Evolutionary conservation across 2,329 filamentous ascomycete genomes (phyloP).

Genomic region (Nigrospora osmanthi): DNA sequence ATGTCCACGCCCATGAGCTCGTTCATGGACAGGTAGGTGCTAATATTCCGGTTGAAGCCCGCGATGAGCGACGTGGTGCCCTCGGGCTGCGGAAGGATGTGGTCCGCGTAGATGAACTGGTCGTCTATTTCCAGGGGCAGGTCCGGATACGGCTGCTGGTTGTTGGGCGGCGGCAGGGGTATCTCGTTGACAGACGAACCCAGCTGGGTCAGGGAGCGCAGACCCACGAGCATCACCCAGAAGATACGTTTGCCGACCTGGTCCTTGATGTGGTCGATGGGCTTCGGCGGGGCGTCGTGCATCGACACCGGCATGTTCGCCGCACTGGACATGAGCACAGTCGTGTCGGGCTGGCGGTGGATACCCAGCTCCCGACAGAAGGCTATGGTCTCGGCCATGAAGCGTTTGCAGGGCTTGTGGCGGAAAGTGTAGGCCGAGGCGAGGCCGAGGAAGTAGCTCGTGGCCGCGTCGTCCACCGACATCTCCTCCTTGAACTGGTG

Average conservation of each 20-base stretch:
- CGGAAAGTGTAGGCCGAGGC: conserved; percentile 61
- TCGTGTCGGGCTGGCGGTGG: conserved; percentile 42
- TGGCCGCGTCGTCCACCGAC: conserved; percentile 56
- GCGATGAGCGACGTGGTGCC: conserved; percentile 63
- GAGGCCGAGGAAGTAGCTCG: conserved; percentile 68
- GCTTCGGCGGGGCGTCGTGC: conserved; percentile 29
- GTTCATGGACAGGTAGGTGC: conserved; percentile 75
- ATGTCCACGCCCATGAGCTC: conserved; percentile 72
- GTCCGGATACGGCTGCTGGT: conserved; percentile 68
- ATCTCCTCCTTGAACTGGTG: conserved; percentile 37
- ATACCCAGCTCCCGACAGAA: conserved; percentile 62
- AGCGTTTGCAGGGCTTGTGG: conserved; percentile 59
- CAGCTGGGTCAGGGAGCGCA: conserved; percentile 71
- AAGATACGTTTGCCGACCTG: conserved; percentile 74
- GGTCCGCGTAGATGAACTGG: conserved; percentile 64
- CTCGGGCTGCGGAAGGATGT: conserved; percentile 62
- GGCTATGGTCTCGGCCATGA: conserved; percentile 64
- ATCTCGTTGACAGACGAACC: conserved; percentile 65
- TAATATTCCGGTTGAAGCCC: conserved; percentile 74
- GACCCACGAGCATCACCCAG: conserved; percentile 72
- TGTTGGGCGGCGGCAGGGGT: conserved; percentile 68
- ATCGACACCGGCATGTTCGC: conserved; percentile 26
- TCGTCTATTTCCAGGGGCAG: conserved; percentile 79
- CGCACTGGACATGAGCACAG: conserved; percentile 4
- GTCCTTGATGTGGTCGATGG: conserved; percentile 62